Evolutionary conservation across 75 land plant genomes (phyloP).

Genomic region (Cryptomeria japonica): DNA sequence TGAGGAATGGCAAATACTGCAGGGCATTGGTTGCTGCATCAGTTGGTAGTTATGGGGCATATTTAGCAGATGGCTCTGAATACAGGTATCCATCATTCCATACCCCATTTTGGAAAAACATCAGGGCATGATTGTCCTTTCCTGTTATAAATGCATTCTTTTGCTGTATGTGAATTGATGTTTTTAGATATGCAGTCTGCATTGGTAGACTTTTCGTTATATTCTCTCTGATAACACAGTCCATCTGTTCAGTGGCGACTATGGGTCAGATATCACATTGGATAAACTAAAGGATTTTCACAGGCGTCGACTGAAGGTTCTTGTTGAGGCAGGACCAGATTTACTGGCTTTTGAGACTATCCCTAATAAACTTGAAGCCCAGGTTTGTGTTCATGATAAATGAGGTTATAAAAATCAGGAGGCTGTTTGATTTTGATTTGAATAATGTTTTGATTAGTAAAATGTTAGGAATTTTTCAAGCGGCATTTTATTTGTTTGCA

Average conservation of each 20-base stretch:
- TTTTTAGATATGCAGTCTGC: not conserved
- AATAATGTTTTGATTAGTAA: not conserved
- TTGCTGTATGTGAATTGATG: not conserved
- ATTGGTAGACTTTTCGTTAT: not conserved
- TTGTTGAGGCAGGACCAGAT: slow-evolving; percentile 78
- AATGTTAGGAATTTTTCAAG: not conserved
- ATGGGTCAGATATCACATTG: slow-evolving; percentile 68
- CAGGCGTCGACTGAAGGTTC: slow-evolving; percentile 74
- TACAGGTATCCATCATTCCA: slow-evolving; percentile 57
- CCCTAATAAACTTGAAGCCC: slow-evolving; percentile 89
- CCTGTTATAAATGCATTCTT: not conserved
- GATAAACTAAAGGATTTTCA: slow-evolving; percentile 95
- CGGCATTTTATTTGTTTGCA: not conserved
- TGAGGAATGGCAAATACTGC: slow-evolving; percentile 15
- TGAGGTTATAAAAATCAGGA: not conserved
- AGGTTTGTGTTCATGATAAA: slow-evolving; percentile 51
- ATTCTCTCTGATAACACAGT: not conserved
- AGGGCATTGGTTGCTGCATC: slow-evolving; percentile 90
- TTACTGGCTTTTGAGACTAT: slow-evolving; percentile 94
- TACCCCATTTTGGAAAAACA: not conserved
- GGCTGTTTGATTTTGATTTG: not conserved
- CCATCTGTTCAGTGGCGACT: slow-evolving; percentile 68
- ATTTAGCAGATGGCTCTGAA: slow-evolving; percentile 98
- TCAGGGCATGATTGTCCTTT: not conserved
- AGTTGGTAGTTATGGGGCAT: slow-evolving; percentile 96